A percentile compares a stretch with the other conserved stretches of the same genome.
These are phyloP conservation scores for Epicoccum sorghinum DNA, from an alignment of 2,329 filamentous ascomycete species.

Conservation along the genomic window DNA sequence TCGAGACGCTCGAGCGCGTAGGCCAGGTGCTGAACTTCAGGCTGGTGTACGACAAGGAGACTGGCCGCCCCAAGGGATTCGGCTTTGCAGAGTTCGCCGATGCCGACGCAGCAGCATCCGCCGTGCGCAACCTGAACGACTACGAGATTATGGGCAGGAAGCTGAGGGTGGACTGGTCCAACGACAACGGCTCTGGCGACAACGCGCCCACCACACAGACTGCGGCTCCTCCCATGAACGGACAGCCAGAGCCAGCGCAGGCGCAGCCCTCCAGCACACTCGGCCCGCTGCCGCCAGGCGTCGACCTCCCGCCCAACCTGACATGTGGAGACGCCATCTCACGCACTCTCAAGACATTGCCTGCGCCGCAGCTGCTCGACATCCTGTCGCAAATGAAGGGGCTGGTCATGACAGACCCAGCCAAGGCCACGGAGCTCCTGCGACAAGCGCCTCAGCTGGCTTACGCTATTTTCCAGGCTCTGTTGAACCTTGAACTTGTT, in stretches of 20 bases:
- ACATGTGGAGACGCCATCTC: conserved; percentile 91
- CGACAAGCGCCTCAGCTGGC: conserved; percentile 88
- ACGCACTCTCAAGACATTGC: conserved; percentile 83
- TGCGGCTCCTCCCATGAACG: conserved; percentile 52
- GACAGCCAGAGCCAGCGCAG: conserved; percentile 46
- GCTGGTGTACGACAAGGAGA: conserved; percentile 94
- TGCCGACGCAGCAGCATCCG: conserved; percentile 87
- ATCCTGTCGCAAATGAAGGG: conserved; percentile 94
- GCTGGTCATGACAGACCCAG: conserved; percentile 80
- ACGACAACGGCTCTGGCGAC: conserved; percentile 78
- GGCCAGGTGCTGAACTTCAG: conserved; percentile 92
- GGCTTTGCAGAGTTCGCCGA: conserved; percentile 97
- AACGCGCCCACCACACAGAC: conserved; percentile 55
- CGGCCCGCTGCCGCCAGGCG: conserved; percentile 82
- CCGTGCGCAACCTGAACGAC: conserved; percentile 93
- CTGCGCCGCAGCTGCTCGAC: conserved; percentile 87
- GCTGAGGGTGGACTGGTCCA: conserved; percentile 93
- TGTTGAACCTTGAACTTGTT: conserved; percentile 90
- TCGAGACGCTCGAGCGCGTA: conserved; percentile 87
- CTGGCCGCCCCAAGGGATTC: conserved; percentile 92
- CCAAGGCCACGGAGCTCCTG: conserved; percentile 83
- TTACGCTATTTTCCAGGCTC: conserved; percentile 93
- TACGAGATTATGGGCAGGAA: conserved; percentile 95
- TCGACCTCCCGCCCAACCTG: conserved; percentile 81
- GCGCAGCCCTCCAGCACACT: conserved; percentile 60